These are phyloP conservation scores for Apiospora saccharicola DNA, from an alignment of 2,329 filamentous ascomycete genomes.

Conservation along the genomic window DNA sequence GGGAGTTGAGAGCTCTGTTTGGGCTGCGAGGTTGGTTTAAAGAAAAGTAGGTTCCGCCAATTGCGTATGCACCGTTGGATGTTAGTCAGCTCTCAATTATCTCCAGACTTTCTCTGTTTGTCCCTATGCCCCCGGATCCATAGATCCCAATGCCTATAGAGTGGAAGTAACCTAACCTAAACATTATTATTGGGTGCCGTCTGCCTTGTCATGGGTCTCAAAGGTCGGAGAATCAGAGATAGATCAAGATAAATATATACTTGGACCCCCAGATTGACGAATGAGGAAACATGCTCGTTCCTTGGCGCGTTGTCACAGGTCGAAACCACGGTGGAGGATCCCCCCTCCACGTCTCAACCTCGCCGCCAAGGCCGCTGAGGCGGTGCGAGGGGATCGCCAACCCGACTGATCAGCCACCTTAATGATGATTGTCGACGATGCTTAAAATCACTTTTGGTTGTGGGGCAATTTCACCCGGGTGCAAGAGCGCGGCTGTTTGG, in stretches of 20 bases:
- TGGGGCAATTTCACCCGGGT: neutral
- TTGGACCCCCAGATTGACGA: neutral
- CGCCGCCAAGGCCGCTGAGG: neutral
- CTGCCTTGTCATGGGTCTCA: neutral
- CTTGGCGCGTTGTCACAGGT: constrained; percentile 7
- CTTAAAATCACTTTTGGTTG: neutral
- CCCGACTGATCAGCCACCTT: neutral
- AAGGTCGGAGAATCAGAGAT: neutral
- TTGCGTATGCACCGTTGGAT: neutral
- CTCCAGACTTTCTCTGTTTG: neutral
- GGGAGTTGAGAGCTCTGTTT: no score
- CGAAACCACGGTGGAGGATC: neutral
- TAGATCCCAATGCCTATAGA: neutral
- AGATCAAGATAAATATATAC: neutral
- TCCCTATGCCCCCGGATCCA: neutral
- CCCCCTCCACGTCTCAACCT: neutral
- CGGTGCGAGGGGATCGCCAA: neutral
- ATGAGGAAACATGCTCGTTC: neutral
- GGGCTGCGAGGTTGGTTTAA: no score
- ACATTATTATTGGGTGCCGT: neutral
- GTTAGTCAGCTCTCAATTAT: constrained; percentile 9
- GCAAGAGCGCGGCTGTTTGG: neutral
- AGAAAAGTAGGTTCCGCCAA: neutral
- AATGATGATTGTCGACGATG: neutral
- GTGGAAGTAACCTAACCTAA: neutral